Base-by-base conservation (phyloP, 208 protist species). In the Trypanosoma rangeli region DNA sequence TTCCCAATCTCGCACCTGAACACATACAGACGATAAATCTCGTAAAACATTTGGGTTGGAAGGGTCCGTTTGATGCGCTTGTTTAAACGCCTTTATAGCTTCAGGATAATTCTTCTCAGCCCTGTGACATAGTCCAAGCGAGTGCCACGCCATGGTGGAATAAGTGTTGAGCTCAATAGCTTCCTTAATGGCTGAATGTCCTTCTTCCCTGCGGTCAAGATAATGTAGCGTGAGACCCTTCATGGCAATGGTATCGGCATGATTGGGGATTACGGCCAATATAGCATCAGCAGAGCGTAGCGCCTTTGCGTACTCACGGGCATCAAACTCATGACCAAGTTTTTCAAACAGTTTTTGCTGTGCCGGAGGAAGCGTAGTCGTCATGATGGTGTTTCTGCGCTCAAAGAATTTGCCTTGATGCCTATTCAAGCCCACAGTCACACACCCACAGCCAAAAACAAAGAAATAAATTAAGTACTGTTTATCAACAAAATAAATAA, bases 101-200 rank as follows among this genome's bases (percentile, higher is more conserved):
- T 97, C 89, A 5, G 35, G 52, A 71, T 88, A 95, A 76, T 98
- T 95, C 53, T 96, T 87, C 60, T 98, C 95, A 7, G 73, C 64
- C 31, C 94, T 88, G 66, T 97, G 82, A 59, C 96, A 87, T 64
- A 98, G 89, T 24, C 97, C 97, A 33, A 94, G 92, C 8, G 96
- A 94, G 69, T 98, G 97, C 96, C 97, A 98, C 56, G 92, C 94
- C 26, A 97, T 85, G 33, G 93, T 90, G 13, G 82, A 94, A 33
- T 79, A 84, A 26, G 78, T 68, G 67, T 83, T 74, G 26, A 82
- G 26, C 1, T 76, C 67, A 42, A 92, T 83, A 5, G 88, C 87
- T n/a, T 75, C 52, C 63, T 88, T 83, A 59, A 93, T 84, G 13
- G 48, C 44, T 31, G 78, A 71, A 70, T 87, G 84, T 37, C 85